Percentiles rank a stretch among this genome's conserved stretches.
These are phyloP conservation scores for Sugiyamaella boreocaroliniensis DNA, from an alignment of 805 yeast species.

Conservation along the genomic window DNA sequence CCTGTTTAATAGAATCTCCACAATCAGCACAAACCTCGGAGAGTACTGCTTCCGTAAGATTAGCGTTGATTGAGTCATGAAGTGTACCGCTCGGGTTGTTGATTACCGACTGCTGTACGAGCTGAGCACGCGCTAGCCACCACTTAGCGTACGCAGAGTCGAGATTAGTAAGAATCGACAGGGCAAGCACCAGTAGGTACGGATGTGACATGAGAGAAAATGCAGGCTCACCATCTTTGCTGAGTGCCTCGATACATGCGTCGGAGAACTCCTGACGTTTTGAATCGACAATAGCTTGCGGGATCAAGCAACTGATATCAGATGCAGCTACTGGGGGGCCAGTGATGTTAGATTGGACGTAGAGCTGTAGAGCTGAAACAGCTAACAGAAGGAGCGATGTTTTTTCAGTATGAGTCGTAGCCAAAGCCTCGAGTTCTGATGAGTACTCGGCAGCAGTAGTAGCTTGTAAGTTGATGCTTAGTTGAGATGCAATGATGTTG, in stretches of 20 bases:
- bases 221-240: constrained; percentile 62
- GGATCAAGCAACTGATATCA: constrained; percentile 20
- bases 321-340: constrained; percentile 59
- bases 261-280: constrained; percentile 10
- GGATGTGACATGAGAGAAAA: constrained; percentile 55
- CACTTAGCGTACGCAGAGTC: constrained; percentile 15
- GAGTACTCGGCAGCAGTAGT: background rate
- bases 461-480: background rate
- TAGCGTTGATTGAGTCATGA: constrained; percentile 21
- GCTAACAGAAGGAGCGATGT: constrained; percentile 32
- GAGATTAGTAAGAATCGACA: constrained; percentile 33
- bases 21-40: constrained; percentile 3
- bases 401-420: background rate
- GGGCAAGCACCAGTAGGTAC: constrained; percentile 38
- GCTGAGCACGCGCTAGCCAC: constrained; percentile 31
- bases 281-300: constrained; percentile 22
- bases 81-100: constrained; percentile 22
- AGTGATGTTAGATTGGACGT: constrained; percentile 70
- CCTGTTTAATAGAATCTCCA: constrained; percentile 21
- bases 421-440: background rate
- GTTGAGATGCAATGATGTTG: background rate
- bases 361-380: constrained; percentile 57
- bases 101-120: constrained; percentile 32
- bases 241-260: constrained; percentile 36
- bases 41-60: constrained; percentile 21